These are phyloP conservation scores for Candida ulmi DNA, from an alignment of 805 yeast genomes.

Conservation along the genomic window DNA sequence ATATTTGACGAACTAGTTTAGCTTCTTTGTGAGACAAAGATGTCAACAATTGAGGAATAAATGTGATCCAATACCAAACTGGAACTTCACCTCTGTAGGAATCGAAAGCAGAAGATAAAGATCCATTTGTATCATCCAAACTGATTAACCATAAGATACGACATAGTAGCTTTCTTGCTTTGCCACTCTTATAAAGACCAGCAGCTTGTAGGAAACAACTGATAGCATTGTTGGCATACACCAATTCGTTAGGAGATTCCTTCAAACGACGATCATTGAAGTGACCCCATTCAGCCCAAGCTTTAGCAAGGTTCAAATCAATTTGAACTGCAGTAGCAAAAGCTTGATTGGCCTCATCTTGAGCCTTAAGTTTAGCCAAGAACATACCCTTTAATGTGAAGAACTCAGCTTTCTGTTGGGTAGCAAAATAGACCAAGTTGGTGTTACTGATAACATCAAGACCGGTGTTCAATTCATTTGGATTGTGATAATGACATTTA, in stretches of 20 bases:
- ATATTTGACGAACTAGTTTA: constrained; percentile 75
- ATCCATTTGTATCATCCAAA: constrained; percentile 78
- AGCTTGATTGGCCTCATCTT: constrained; percentile 95
- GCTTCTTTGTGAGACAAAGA: constrained; percentile 92
- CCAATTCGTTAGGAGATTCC: constrained; percentile 74
- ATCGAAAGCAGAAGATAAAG: constrained; percentile 82
- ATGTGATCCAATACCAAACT: constrained; percentile 98
- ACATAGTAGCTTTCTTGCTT: constrained; percentile 81
- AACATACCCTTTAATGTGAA: constrained; percentile 98
- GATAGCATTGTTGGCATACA: constrained; percentile 87
- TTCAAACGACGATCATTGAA: constrained; percentile 86
- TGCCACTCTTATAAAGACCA: constrained; percentile 88
- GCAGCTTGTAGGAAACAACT: constrained; percentile 98
- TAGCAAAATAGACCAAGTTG: constrained; percentile 90
- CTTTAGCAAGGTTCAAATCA: constrained; percentile 89
- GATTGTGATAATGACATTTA: constrained; percentile 92
- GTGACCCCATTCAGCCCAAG: constrained; percentile 99
- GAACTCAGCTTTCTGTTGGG: constrained; percentile 97
- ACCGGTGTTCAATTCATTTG: constrained; percentile 88
- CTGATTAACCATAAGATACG: constrained; percentile 91
- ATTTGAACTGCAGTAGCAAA: constrained; percentile 97
- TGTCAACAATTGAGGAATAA: constrained; percentile 88
- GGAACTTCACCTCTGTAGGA: constrained; percentile 94
- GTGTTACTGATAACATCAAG: constrained; percentile 96
- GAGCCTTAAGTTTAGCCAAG: constrained; percentile 80